Conservation (phyloP, 306 rosid genomes). For the Hippophae tibetana region DNA sequence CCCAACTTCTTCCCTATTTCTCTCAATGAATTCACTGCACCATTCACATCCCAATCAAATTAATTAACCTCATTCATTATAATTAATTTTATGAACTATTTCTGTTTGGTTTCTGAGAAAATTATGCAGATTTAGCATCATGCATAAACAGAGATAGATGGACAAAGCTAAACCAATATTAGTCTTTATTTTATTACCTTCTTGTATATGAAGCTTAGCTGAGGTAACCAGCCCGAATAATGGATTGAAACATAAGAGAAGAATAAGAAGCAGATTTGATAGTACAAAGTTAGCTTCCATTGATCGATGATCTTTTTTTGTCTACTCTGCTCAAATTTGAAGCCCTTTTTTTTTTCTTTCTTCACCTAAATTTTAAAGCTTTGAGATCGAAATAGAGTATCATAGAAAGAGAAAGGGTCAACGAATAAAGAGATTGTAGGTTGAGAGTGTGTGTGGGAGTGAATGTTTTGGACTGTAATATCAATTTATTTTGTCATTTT, state of each 20-base stretch:
- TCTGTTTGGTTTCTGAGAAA: constrained; percentile 5
- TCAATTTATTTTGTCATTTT: too few relatives aligned
- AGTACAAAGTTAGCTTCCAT: constrained; percentile 27
- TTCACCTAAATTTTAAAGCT: constrained; percentile 3
- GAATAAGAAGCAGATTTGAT: constrained; percentile 19
- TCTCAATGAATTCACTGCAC: constrained; percentile 56
- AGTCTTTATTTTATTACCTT: constrained; percentile 27
- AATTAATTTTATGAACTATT: neutral
- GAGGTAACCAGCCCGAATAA: constrained; percentile 35
- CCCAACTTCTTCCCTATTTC: constrained; percentile 70
- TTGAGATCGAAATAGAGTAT: neutral
- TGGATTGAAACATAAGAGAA: constrained; percentile 29
- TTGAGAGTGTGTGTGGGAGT: too few relatives aligned
- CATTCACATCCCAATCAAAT: constrained; percentile 3
- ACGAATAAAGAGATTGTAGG: too few relatives aligned
- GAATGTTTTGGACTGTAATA: too few relatives aligned
- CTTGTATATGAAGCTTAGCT: constrained; percentile 43
- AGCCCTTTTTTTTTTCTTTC: neutral
- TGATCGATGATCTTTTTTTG: neutral
- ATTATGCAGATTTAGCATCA: neutral
- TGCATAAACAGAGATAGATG: neutral
- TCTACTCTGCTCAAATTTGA: neutral
- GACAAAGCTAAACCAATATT: neutral
- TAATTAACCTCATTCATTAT: neutral
- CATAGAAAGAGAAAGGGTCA: neutral